phyloP scores from a whole-genome alignment of 352 stramenopile genomes.

The Thalassiosira mediterranea region DNA sequence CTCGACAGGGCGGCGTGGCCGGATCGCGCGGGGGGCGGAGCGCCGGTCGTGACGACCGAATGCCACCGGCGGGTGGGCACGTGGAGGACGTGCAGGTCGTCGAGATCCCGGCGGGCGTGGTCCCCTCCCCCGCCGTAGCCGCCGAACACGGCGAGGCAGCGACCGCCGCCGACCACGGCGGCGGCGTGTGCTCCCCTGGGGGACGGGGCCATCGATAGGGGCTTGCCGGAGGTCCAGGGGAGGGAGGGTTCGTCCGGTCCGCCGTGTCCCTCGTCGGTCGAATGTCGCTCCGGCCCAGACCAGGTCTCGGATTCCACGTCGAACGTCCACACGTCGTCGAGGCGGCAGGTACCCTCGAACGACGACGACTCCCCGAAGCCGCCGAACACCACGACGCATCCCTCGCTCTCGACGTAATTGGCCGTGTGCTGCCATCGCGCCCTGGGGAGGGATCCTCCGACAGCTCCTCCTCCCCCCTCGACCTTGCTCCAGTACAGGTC shows the following conservation, averaged over 20 bases:
- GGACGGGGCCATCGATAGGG: conserved; percentile 42
- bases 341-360: conserved; percentile 85
- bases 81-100: conserved; percentile 92
- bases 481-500: conserved; percentile 75
- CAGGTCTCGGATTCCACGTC: conserved; percentile 92
- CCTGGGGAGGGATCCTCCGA: conserved; percentile 49
- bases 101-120: conserved; percentile 91
- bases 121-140: conserved; percentile 90
- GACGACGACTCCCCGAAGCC: conserved; percentile 87
- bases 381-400: conserved; percentile 92
- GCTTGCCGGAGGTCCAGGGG: conserved; percentile 35
- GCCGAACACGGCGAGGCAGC: conserved; percentile 87
- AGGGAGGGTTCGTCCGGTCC: conserved; percentile 5
- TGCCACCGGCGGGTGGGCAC: conserved; percentile 90
- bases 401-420: conserved; percentile 83
- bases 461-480: conserved; percentile 15
- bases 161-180: conserved; percentile 88
- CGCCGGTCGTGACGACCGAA: conserved; percentile 81
- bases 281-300: conserved; percentile 88
- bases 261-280: neutral
- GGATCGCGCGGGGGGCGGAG: conserved; percentile 90
- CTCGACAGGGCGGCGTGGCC: conserved; percentile 80
- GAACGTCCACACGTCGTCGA: conserved; percentile 97
- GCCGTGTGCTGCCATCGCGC: conserved; percentile 91
- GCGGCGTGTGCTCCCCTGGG: conserved; percentile 91